Evolutionary conservation across 2,329 filamentous ascomycete species (phyloP).

Genomic region (Penicillium oxalicum): DNA sequence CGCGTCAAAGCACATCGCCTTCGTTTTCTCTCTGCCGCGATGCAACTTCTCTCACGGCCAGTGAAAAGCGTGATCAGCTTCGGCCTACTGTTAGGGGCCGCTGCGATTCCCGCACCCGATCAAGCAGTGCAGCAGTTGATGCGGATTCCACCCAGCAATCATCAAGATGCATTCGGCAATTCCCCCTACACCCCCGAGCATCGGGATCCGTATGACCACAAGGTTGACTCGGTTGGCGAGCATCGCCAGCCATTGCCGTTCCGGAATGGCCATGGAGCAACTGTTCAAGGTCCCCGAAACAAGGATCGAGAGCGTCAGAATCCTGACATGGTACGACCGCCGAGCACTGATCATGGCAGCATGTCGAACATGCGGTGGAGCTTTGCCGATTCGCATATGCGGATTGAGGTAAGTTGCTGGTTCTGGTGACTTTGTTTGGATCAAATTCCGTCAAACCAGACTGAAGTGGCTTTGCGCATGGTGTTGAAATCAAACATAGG

Average conservation of each 20-base stretch:
- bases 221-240: conserved; percentile 56
- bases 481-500: conserved; percentile 36
- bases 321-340: conserved; percentile 65
- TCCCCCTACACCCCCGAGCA: conserved; percentile 56
- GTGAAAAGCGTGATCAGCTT: conserved; percentile 1
- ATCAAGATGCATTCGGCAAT: conserved; percentile 22
- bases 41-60: background rate
- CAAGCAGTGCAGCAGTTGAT: conserved; percentile 33
- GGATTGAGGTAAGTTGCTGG: conserved; percentile 51
- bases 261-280: conserved; percentile 59
- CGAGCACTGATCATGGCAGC: conserved; percentile 65
- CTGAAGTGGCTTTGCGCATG: too few species aligned
- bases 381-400: conserved; percentile 58
- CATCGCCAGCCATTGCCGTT: conserved; percentile 60
- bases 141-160: conserved; percentile 15
- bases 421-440: too few species aligned
- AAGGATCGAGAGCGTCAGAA: conserved; percentile 61
- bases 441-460: too few species aligned
- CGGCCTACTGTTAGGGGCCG: conserved; percentile 1
- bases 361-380: conserved; percentile 69
- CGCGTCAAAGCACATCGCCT: too few species aligned
- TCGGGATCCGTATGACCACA: conserved; percentile 57
- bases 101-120: conserved; percentile 11
- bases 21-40: background rate
- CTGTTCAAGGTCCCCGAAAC: conserved; percentile 65